A percentile compares a stretch with the other conserved stretches of the same genome.
Conservation (phyloP, 1,139 yeast species). For the Candida tetrigidarum region DNA sequence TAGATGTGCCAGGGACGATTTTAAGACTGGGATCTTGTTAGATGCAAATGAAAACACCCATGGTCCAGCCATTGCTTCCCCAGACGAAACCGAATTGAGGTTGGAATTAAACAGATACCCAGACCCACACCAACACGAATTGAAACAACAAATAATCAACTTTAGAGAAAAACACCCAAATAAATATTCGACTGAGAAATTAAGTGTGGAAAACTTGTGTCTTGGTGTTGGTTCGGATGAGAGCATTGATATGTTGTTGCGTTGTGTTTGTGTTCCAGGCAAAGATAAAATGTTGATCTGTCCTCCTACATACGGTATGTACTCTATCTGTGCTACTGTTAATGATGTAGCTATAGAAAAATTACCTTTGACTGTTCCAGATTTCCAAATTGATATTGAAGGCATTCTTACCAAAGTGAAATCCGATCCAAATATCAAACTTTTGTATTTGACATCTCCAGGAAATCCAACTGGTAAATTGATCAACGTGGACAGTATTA, state of each 20-base stretch:
- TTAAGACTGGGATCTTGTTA: slow-evolving; percentile 78
- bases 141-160: slow-evolving; percentile 71
- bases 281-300: slow-evolving; percentile 80
- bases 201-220: slow-evolving; percentile 74
- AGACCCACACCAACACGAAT: slow-evolving; percentile 90
- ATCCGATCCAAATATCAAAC: slow-evolving; percentile 64
- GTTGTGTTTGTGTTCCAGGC: slow-evolving; percentile 86
- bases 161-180: slow-evolving; percentile 64
- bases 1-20: slow-evolving; percentile 95
- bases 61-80: slow-evolving; percentile 69
- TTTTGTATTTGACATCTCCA: slow-evolving; percentile 93
- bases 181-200: slow-evolving; percentile 22
- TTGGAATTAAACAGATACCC: slow-evolving; percentile 87
- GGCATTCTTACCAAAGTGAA: slow-evolving; percentile 56
- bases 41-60: slow-evolving; percentile 98
- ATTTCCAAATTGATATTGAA: slow-evolving; percentile 68
- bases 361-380: slow-evolving; percentile 63
- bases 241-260: slow-evolving; percentile 83
- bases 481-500: slow-evolving; percentile 52
- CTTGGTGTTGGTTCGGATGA: slow-evolving; percentile 98
- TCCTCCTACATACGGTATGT: slow-evolving; percentile 99
- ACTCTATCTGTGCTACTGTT: slow-evolving; percentile 84
- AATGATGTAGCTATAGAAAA: slow-evolving; percentile 81
- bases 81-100: slow-evolving; percentile 27
- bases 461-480: slow-evolving; percentile 93